Conservation (phyloP, 768 basidiomycete genomes). For the Suillus brevipes region DNA sequence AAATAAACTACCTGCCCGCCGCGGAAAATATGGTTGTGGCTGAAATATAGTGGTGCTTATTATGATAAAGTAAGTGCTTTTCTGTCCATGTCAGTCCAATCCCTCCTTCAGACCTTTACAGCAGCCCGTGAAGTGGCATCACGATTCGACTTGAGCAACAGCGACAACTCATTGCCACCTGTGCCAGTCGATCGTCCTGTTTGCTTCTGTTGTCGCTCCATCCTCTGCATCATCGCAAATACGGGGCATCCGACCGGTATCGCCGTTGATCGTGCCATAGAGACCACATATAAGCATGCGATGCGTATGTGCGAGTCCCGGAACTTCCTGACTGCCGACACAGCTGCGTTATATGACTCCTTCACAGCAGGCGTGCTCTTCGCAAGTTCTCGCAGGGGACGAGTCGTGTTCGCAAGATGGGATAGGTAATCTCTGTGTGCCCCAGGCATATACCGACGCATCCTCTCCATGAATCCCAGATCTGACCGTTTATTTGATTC, state of each 20-base stretch:
- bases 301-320: constrained; percentile 89
- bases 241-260: constrained; percentile 51
- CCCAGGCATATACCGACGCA: constrained; percentile 95
- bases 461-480: constrained; percentile 85
- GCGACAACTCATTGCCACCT: constrained; percentile 82
- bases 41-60: constrained; percentile 15
- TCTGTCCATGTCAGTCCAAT: not conserved
- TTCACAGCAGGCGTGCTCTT: constrained; percentile 55
- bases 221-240: constrained; percentile 52
- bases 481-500: constrained; percentile 64
- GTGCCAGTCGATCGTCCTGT: constrained; percentile 73
- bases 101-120: constrained; percentile 39
- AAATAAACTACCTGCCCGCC: constrained; percentile 19
- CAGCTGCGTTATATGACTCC: constrained; percentile 77
- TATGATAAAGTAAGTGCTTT: not conserved
- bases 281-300: constrained; percentile 84
- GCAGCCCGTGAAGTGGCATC: constrained; percentile 78
- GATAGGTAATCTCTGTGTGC: constrained; percentile 83
- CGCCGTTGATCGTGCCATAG: constrained; percentile 69
- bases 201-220: constrained; percentile 43
- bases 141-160: constrained; percentile 84
- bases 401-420: constrained; percentile 59
- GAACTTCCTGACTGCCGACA: constrained; percentile 77
- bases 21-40: constrained; percentile 10
- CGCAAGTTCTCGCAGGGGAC: constrained; percentile 64